A percentile compares a stretch with the other conserved stretches of the same genome.
Conservation (phyloP, 2,329 filamentous ascomycete genomes). For the Verticillium zaregamsianum region DNA sequence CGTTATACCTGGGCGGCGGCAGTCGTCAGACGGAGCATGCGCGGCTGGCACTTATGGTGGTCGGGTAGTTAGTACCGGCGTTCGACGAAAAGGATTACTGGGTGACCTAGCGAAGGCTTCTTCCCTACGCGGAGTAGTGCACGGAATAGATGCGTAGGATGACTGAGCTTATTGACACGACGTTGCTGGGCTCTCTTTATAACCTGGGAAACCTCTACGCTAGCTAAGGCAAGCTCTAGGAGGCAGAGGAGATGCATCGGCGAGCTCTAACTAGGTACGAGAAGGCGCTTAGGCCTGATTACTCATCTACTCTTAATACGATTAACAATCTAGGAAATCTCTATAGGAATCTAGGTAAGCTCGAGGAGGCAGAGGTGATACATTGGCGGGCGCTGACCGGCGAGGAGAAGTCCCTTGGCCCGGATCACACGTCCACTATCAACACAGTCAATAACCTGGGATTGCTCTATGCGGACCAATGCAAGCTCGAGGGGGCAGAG, state of each 20-base stretch:
- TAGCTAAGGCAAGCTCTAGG: conserved; percentile 48
- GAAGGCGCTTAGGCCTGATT: too few relatives aligned
- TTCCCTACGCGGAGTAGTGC: neutral
- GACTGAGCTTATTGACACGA: neutral
- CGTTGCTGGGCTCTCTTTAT: neutral
- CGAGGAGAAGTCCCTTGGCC: conserved; percentile 1
- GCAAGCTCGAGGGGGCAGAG: neutral
- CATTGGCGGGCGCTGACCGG: conserved; percentile 27
- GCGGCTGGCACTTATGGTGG: neutral
- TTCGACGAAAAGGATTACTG: neutral
- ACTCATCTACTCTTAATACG: too few relatives aligned
- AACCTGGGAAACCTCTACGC: neutral
- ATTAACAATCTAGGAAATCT: too few relatives aligned
- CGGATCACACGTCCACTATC: neutral
- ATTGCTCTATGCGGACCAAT: neutral
- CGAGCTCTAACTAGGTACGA: too few relatives aligned
- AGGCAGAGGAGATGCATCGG: conserved; percentile 61
- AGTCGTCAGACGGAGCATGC: neutral
- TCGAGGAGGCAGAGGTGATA: too few relatives aligned
- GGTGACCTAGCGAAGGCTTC: neutral
- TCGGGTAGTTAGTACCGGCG: neutral
- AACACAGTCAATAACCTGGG: neutral
- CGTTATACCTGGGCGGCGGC: conserved; percentile 5
- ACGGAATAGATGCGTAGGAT: neutral
- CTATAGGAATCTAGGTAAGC: too few relatives aligned